phyloP scores from a whole-genome alignment of 139 green algal species.

The Micractinium conductrix region DNA sequence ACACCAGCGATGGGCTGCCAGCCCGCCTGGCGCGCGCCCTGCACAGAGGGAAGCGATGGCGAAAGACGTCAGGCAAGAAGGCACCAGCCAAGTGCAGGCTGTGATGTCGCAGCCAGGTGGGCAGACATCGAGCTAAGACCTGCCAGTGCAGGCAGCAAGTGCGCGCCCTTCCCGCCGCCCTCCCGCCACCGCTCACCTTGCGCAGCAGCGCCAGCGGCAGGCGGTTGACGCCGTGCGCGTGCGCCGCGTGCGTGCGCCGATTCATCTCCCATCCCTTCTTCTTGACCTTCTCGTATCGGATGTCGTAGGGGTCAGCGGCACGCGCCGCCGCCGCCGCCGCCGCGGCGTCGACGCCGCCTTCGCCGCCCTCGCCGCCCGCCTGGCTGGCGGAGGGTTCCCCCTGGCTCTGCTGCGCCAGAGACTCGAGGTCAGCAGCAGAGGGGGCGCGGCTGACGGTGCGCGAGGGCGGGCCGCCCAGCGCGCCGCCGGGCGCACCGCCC shows the following conservation, averaged over 20 bases:
- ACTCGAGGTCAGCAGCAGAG: constrained; percentile 16
- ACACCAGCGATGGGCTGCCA: constrained; percentile 44
- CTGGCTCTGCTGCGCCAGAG: neutral
- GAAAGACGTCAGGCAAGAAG: too few species aligned
- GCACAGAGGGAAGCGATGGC: neutral
- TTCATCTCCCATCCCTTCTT: constrained; percentile 43
- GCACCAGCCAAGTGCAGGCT: too few species aligned
- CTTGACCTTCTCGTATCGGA: constrained; percentile 31
- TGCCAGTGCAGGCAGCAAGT: neutral
- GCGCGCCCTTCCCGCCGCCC: neutral
- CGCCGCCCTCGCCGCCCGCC: neutral
- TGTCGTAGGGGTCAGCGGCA: constrained; percentile 34
- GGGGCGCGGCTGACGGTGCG: constrained; percentile 24
- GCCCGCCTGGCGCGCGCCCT: constrained; percentile 47
- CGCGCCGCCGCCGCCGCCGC: neutral
- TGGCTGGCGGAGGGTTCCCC: constrained; percentile 9
- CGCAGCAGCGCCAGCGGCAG: constrained; percentile 29
- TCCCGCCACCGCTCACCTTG: constrained; percentile 18
- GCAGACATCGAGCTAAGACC: too few species aligned
- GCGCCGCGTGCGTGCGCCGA: constrained; percentile 7
- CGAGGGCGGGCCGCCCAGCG: neutral
- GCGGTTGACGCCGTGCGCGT: constrained; percentile 33
- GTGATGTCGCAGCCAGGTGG: neutral
- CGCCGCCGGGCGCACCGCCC: neutral
- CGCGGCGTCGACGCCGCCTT: neutral